Evolutionary conservation across 768 basidiomycete genomes (phyloP), one percentile per base, ranked within the genome.

Genomic region (Crucibulum laeve): DNA sequence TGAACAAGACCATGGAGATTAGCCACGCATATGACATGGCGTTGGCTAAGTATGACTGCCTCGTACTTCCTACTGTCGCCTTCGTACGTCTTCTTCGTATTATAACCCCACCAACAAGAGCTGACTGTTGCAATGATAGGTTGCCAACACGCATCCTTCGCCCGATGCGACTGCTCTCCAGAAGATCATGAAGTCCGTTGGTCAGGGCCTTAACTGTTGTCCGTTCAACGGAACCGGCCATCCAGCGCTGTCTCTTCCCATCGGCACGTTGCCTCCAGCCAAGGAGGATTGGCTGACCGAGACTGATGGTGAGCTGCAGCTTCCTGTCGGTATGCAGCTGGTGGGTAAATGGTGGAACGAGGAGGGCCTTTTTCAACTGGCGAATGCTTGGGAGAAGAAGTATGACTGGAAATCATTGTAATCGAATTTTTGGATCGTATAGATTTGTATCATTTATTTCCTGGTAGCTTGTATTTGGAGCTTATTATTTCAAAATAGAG

Each of bases 311-410:
- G 51, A 64, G 14, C 43, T 67, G 42, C 62, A 53, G 45, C 51
- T 74, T 14, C 73, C 73, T 1, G 62, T 71, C 5, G 69, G 69
- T 4, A 64, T 74, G 65, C 70, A 72, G 55, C 50, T 74, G 14
- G 66, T 73, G 1, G 69, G 65, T 0, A 42, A 73, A 39, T 47
- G 76, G 55, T 45, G 71, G 67, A 30, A 67, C 64, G 47, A 78
- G 53, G 42, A 64, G 52, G 57, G 45, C 46, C 40, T 59, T 11
- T 53, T 56, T 43, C 49, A 54, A 18, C 44, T 57, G 14, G 60
- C 56, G 13, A 51, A 40, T 30, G 60, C 60, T 4, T 61, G 56
- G 55, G 60, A 61, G 53, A 44, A 49, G 23, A 44, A 40, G 5
- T 53, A 45, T 43, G 48, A 59, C 18, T 61, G 60, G 60, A 55